A percentile compares a stretch with the other conserved stretches of the same genome.
These are phyloP conservation scores for baker's yeast (Saccharomyces cerevisiae) DNA, from an alignment of 805 yeast species.

Conservation along the genomic window DNA sequence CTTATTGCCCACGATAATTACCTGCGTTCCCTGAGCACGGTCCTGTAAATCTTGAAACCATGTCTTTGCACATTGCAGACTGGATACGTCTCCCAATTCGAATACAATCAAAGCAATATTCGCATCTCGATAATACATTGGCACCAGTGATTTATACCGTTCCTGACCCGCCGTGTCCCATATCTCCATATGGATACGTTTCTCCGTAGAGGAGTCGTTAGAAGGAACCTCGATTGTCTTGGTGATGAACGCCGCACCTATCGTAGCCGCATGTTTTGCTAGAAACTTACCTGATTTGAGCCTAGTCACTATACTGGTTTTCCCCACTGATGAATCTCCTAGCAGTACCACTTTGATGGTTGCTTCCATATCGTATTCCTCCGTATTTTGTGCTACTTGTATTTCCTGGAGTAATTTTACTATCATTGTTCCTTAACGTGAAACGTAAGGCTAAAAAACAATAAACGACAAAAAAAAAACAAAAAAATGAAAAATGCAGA, in stretches of 20 bases:
- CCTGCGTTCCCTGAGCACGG: constrained; percentile 54
- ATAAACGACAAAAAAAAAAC: neutral
- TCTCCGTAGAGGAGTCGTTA: constrained; percentile 13
- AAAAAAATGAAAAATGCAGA: neutral
- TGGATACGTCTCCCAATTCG: constrained; percentile 60
- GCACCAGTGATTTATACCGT: constrained; percentile 66
- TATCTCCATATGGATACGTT: constrained; percentile 63
- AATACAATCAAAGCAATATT: constrained; percentile 74
- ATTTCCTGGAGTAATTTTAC: neutral
- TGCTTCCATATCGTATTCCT: neutral
- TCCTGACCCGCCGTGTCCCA: constrained; percentile 91
- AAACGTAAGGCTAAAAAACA: neutral
- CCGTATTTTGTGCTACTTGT: neutral
- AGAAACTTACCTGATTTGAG: constrained; percentile 62
- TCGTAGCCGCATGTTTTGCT: constrained; percentile 70
- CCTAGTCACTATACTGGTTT: constrained; percentile 57
- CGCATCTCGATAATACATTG: constrained; percentile 77
- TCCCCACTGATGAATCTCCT: constrained; percentile 67
- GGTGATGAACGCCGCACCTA: constrained; percentile 78
- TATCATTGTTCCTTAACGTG: neutral
- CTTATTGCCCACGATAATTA: constrained; percentile 73
- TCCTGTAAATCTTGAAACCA: constrained; percentile 62
- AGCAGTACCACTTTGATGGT: constrained; percentile 46
- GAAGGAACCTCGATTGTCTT: constrained; percentile 41
- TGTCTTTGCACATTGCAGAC: constrained; percentile 59